These are phyloP conservation scores for Aspergillus ostianus DNA, from an alignment of 495 filamentous ascomycete genomes.

Conservation along the genomic window DNA sequence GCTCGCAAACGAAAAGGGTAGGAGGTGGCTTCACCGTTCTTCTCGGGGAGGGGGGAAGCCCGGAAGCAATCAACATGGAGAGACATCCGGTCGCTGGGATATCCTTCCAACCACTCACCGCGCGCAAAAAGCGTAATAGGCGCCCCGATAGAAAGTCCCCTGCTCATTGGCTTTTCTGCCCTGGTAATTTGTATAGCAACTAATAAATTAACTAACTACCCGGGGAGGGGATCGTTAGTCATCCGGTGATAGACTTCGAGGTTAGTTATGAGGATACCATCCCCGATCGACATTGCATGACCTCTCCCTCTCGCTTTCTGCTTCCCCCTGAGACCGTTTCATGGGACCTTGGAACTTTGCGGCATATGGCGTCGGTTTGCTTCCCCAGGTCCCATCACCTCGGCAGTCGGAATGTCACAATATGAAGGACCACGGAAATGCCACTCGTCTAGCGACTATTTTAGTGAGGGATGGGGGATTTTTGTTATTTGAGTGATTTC, in stretches of 20 bases:
- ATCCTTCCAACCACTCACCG: neutral
- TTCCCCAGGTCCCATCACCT: slow-evolving; percentile 1
- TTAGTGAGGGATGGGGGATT: neutral
- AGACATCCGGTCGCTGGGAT: no score
- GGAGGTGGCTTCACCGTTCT: neutral
- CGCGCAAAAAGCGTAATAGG: neutral
- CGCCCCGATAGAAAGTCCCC: neutral
- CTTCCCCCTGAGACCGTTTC: slow-evolving; percentile 18
- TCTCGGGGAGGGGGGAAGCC: no score
- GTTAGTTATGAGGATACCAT: neutral
- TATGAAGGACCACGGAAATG: slow-evolving; percentile 9
- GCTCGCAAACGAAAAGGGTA: neutral
- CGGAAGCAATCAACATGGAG: no score
- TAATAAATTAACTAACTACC: no score
- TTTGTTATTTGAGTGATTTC: neutral
- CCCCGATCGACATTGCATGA: slow-evolving; percentile 44
- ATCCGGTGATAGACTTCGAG: neutral
- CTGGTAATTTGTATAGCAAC: no score
- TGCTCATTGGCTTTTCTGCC: no score
- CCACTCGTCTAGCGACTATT: slow-evolving; percentile 1
- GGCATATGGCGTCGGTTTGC: neutral
- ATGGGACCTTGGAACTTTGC: neutral
- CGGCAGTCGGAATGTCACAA: slow-evolving; percentile 3
- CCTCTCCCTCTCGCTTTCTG: slow-evolving; percentile 15
- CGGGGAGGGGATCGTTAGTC: neutral